Evolutionary conservation across 768 basidiomycete genomes (phyloP), one percentile per base, ranked within the genome.

Genomic region (Sporobolomyces phaffii): DNA sequence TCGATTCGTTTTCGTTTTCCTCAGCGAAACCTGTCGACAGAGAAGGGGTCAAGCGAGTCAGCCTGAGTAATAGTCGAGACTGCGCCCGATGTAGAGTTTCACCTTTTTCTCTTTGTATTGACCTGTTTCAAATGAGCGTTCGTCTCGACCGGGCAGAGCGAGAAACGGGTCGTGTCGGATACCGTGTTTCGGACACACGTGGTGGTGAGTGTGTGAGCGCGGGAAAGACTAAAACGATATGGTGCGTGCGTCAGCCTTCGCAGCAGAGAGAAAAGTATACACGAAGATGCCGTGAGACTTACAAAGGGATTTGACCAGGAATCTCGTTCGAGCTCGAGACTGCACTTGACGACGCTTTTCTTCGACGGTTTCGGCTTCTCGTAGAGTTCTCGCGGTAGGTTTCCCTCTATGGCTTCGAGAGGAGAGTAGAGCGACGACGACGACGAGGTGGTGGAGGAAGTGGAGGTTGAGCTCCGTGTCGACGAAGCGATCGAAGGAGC

Each of bases 141-240:
- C 49, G 4, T 68, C 61, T 14, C 66, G 36, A 20, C 36, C 61
- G 14, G 66, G 66, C 3, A 68, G 34, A 3, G 66, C 61, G 56
- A 68, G 66, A 11, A 47, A 44, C 14, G 66, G 56, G 20, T 51
- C 41, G 48, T 68, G 66, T 7, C 62, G 61, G 56, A 68, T 62
- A 13, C 61, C 61, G 45, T 68, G 66, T 14, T 47, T 34, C 1
- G 66, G 66, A 49, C 66, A 68, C 26, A 40, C 24, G 34, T 26
- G 29, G 31, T 44, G 43, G 11, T 58, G 26, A 10, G 66, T 68
- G 56, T 68, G 65, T 9, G 33, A 36, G 17, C 43, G 34, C 7
- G 15, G n/a, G 14, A 20, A 40, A 5, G 43, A 48, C 18, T 28
- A 28, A 20, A 11, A 20, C 13, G 43, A 44, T 54, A 50, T 40